Evolutionary conservation across 2,329 filamentous ascomycete species (phyloP).

Genomic region (Beauveria australis): DNA sequence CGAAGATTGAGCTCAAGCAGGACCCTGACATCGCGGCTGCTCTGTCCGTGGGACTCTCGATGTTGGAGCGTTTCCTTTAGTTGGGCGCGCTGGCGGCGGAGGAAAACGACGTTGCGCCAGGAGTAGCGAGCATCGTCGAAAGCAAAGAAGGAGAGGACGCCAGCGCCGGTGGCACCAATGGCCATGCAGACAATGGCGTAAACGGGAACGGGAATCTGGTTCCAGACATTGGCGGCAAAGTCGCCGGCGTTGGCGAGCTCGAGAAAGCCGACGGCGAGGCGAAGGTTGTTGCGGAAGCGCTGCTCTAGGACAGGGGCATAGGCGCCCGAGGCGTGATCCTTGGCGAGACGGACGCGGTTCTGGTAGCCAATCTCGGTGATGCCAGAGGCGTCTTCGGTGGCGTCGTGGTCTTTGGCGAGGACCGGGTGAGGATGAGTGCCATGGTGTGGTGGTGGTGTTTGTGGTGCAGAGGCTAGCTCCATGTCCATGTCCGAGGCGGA

Average conservation of each 20-base stretch:
- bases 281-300: conserved; percentile 22
- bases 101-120: conserved; percentile 36
- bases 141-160: conserved; percentile 37
- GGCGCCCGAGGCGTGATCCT: neutral
- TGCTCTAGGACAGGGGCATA: conserved; percentile 7
- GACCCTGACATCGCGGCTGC: conserved; percentile 22
- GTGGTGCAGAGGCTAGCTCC: neutral
- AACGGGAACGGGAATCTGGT: conserved; percentile 38
- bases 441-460: neutral
- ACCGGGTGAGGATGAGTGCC: neutral
- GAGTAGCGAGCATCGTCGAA: conserved; percentile 35
- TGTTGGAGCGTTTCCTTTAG: conserved; percentile 19
- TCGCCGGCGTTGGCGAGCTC: conserved; percentile 48
- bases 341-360: conserved; percentile 3
- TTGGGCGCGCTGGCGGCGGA: conserved; percentile 31
- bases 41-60: conserved; percentile 7
- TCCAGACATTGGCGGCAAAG: conserved; percentile 52
- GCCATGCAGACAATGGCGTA: conserved; percentile 44
- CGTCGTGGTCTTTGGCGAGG: neutral
- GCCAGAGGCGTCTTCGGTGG: neutral
- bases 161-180: conserved; percentile 39
- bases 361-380: neutral
- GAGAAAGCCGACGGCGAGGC: conserved; percentile 36
- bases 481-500: neutral
- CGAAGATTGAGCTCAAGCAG: conserved; percentile 36